Evolutionary conservation across 495 filamentous ascomycete genomes (phyloP).

Genomic region (Hypoxylon trugodes): DNA sequence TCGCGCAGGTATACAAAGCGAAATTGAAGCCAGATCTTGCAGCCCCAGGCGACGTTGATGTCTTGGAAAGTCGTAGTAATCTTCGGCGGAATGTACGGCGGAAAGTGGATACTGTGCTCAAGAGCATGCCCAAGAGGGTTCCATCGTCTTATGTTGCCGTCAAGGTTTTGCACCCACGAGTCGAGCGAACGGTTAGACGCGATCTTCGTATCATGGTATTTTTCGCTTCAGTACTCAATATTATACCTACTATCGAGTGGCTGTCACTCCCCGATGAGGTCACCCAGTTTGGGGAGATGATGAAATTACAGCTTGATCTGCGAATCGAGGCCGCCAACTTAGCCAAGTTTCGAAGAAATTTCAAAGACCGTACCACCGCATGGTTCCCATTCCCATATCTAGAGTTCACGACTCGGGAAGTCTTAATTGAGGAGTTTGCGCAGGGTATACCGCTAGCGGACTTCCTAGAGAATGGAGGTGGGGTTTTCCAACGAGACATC

Average conservation of each 20-base stretch:
- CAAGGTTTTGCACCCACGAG: slow-evolving; percentile 93
- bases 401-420: slow-evolving; percentile 88
- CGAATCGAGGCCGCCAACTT: slow-evolving; percentile 95
- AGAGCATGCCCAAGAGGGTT: slow-evolving; percentile 82
- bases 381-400: slow-evolving; percentile 96
- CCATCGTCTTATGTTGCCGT: slow-evolving; percentile 94
- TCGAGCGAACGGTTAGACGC: slow-evolving; percentile 86
- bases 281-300: slow-evolving; percentile 95
- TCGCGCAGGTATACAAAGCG: slow-evolving; percentile 97
- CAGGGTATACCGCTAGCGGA: slow-evolving; percentile 90
- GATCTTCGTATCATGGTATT: slow-evolving; percentile 94
- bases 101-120: slow-evolving; percentile 86
- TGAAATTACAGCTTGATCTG: slow-evolving; percentile 93
- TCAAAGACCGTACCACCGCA: slow-evolving; percentile 86
- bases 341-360: slow-evolving; percentile 86
- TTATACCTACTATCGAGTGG: slow-evolving; percentile 96
- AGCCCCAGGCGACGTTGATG: slow-evolving; percentile 64
- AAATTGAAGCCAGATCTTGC: slow-evolving; percentile 85
- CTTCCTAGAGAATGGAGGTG: slow-evolving; percentile 90
- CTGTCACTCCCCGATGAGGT: slow-evolving; percentile 96
- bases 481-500: slow-evolving; percentile 92
- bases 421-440: slow-evolving; percentile 95
- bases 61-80: slow-evolving; percentile 59
- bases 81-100: slow-evolving; percentile 73
- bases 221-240: slow-evolving; percentile 86